Evolutionary conservation across 495 filamentous ascomycete species (phyloP), one percentile per base, ranked within the genome.

Genomic region (Bathelium albidoporum): DNA sequence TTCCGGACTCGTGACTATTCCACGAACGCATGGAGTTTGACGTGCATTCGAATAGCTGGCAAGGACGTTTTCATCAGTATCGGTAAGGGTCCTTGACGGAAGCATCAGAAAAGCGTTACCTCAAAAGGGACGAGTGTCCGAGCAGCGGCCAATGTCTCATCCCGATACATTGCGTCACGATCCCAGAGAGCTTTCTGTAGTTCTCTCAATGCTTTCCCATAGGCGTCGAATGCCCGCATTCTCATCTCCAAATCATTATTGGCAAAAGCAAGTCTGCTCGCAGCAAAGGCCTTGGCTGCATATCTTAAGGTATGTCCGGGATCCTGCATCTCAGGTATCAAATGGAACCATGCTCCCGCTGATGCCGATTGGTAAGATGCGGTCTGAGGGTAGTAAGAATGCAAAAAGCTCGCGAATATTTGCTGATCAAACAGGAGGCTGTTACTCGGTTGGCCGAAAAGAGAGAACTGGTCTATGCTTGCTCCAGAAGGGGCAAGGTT

Each of bases 141-240:
- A 55, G 49, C 24, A 29, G 49, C 49, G 26, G 49, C 49, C 49
- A 55, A 29, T n/a, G 49, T 55, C 49, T 55, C 49, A 29, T 55
- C 49, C 16, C 24, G 49, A 29, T 55, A 55, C 49, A 55, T 55
- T 29, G 49, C 49, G 29, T 28, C 20, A 26, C 22, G 49, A 55
- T 55, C 49, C 49, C 49, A 55, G 29, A 55, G 49, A 16, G 49
- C 49, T 55, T 55, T 55, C 49, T 55, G 49, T 9, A 55, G 20
- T 55, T 55, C 49, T 16, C 49, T 55, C 49, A 55, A 16, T 29
- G 49, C 49, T 20, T 29, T 55, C 29, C 49, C 49, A 29, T 55
- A 55, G 1, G 49, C 49, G 24, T 55, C 49, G 16, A 28, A 55
- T 29, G 49, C 49, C 4, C 49, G 49, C 0, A 28, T 5, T 29